Evolutionary conservation across 225 moss, liverwort and hornwort genomes (phyloP).

Genomic region (Lunularia cruciata): DNA sequence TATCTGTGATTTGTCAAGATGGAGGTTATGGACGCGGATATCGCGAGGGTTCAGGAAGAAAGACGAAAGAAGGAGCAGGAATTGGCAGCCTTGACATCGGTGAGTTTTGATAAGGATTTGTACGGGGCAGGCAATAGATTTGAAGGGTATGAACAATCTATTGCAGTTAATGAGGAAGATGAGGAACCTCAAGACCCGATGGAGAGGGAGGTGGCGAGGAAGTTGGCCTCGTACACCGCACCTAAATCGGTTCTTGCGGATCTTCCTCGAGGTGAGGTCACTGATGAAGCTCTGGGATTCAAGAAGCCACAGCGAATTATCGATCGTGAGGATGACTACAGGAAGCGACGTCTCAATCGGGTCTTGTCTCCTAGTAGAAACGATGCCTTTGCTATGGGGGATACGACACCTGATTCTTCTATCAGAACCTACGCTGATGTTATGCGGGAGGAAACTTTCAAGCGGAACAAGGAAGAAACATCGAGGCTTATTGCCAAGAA

Average conservation of each 20-base stretch:
- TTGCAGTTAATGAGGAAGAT: constrained; percentile 84
- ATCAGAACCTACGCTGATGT: constrained; percentile 87
- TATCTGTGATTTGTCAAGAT: constrained; percentile 34
- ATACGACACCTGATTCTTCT: constrained; percentile 82
- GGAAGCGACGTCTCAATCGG: constrained; percentile 79
- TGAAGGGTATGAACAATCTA: constrained; percentile 92
- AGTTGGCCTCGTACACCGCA: constrained; percentile 78
- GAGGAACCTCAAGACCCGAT: constrained; percentile 77
- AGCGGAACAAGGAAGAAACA: constrained; percentile 81
- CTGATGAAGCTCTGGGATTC: constrained; percentile 81
- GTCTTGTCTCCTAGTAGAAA: constrained; percentile 87
- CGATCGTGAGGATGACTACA: constrained; percentile 94
- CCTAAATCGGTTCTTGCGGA: constrained; percentile 72
- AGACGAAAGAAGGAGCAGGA: constrained; percentile 85
- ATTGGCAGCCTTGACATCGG: constrained; percentile 64
- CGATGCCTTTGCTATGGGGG: constrained; percentile 97
- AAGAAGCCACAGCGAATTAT: constrained; percentile 95
- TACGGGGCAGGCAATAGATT: constrained; percentile 81
- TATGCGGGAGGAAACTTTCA: constrained; percentile 80
- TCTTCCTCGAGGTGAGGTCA: constrained; percentile 73
- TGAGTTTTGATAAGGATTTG: constrained; percentile 95
- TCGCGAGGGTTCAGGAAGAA: constrained; percentile 87
- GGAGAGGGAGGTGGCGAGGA: constrained; percentile 78
- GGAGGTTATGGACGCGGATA: constrained; percentile 73
- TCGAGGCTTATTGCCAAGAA: constrained; percentile 83